Base-by-base conservation (phyloP, 805 yeast species). In the Myxozyma sirexii region DNA sequence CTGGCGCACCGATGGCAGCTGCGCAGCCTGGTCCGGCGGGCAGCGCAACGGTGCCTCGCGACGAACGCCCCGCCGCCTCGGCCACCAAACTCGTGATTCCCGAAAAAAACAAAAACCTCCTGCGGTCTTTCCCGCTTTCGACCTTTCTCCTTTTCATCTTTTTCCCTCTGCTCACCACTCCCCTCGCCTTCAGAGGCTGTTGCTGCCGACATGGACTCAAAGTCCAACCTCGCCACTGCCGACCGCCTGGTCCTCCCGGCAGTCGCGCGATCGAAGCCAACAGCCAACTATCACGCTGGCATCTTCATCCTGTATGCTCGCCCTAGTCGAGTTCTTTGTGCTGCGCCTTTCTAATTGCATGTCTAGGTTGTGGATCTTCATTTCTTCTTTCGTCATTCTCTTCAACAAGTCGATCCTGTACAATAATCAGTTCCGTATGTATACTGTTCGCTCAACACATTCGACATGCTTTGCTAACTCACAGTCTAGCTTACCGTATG, bases 331-430 rank as follows among this genome's bases (percentile, higher is more conserved):
- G 4, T 2, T 26, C n/a, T 19, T 37, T 15, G 10, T n/a, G 21
- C 12, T 13, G 21, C 7, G 2, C 17, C 44, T 26, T 23, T 3
- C 42, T 23, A 29, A 37, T 23, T 5, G 6, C 8, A n/a, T 33
- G 23, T 7, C 50, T 41, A 61, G 65, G 4, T 38, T 50, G 6
- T 67, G 70, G 70, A 65, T 67, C 41, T 45, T 29, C 15, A 56
- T 62, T 5, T 67, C 70, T 17, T 66, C 69, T 3, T 47, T 58
- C 10, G 68, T 65, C 19, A 61, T 65, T 29, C 54, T 65, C 24
- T 65, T 64, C 57, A 65, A 65, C 55, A 64, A 61, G 42, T 46
- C 61, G 8, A 61, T 65, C 19, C 48, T 65, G 24, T 45, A 55
- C 50, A 64, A 58, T 24, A 29, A 46, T 21, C 49, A 35, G 19